These are phyloP conservation scores for Monilinia fructicola DNA, from an alignment of 2,329 filamentous ascomycete species.

Conservation along the genomic window DNA sequence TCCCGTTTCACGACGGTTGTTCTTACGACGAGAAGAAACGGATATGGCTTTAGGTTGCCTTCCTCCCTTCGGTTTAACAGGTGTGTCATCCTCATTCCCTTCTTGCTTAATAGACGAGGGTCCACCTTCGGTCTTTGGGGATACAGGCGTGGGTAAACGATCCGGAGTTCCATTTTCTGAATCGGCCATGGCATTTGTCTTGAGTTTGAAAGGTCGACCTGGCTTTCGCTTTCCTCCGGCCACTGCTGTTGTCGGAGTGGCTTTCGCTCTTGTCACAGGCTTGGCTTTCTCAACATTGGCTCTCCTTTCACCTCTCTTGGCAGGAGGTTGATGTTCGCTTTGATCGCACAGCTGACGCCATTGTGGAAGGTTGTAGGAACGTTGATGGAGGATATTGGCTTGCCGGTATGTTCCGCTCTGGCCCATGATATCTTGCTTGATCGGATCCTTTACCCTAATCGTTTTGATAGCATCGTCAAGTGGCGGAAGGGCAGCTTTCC, in stretches of 20 bases:
- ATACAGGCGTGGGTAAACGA: conserved; percentile 54
- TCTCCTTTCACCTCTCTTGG: conserved; percentile 78
- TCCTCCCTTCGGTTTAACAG: conserved; percentile 46
- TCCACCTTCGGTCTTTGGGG: conserved; percentile 46
- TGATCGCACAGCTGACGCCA: conserved; percentile 94
- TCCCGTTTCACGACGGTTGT: conserved; percentile 76
- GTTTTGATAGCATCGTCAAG: conserved; percentile 86
- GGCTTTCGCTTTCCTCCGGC: conserved; percentile 28
- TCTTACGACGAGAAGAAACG: conserved; percentile 82
- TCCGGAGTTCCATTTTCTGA: conserved; percentile 46
- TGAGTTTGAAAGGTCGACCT: conserved; percentile 33
- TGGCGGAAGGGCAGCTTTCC: conserved; percentile 76
- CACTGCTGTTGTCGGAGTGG: conserved; percentile 26
- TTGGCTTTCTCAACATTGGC: conserved; percentile 44
- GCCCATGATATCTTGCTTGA: conserved; percentile 97
- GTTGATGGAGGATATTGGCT: conserved; percentile 92
- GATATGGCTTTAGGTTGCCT: conserved; percentile 57
- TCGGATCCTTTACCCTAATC: conserved; percentile 92
- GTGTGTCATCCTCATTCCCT: conserved; percentile 48
- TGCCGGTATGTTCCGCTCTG: conserved; percentile 94
- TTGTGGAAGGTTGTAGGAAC: conserved; percentile 94
- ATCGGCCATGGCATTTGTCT: conserved; percentile 29
- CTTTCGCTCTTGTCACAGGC: conserved; percentile 39
- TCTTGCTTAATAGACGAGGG: conserved; percentile 40
- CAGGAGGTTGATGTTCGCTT: conserved; percentile 92